Evolutionary conservation across 202 grass and related monocot genomes (phyloP), one percentile per base, ranked within the genome.

Genomic region (Elaeis oleifera): DNA sequence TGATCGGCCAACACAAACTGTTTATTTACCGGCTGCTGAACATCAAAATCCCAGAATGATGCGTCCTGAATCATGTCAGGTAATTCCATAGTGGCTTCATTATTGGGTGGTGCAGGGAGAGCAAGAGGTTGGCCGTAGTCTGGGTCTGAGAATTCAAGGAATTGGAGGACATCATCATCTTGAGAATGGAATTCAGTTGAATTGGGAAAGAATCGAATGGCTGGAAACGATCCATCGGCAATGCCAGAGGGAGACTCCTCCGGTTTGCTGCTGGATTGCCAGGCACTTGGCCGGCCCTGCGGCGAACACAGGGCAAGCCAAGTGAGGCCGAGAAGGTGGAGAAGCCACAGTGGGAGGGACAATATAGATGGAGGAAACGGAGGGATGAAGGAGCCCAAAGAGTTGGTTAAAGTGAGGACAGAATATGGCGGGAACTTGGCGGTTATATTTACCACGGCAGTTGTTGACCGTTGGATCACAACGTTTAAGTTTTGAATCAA

Each of bases 121-220:
- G 50, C 5, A 6, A n/a, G 59, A 5, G 18, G 18, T 14, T 23
- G 48, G 6, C 0, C 27, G n/a, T 15, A 21, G 3, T 73, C 70
- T 5, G 24, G 13, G 16, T 63, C 26, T 6, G 70, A 51, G 49
- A 63, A 54, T 25, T 73, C 29, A 18, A 73, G 59, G 50, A 54
- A 73, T 20, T 63, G 27, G 70, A 63, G 59, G 59, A 73, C 50
- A 25, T 54, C 59, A 13, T 32, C 69, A 1, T 44, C 25, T 3
- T 14, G 11, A 15, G 25, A 3, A 54, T 4, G 36, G 32, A 27
- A 11, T 4, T 62, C 18, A 13, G 29, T 32, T 6, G 25, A 13
- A 23, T 5, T 4, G 16, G 24, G n/a, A 26, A 29, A 4, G 13
- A 0, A 5, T 7, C 9, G 9, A 23, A 1, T 5, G 56, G 18